Percentiles rank a stretch among this genome's conserved stretches.
These are phyloP conservation scores for Pseudogymnoascus sp. DNA, from an alignment of 2,329 filamentous ascomycete species.

Conservation along the genomic window DNA sequence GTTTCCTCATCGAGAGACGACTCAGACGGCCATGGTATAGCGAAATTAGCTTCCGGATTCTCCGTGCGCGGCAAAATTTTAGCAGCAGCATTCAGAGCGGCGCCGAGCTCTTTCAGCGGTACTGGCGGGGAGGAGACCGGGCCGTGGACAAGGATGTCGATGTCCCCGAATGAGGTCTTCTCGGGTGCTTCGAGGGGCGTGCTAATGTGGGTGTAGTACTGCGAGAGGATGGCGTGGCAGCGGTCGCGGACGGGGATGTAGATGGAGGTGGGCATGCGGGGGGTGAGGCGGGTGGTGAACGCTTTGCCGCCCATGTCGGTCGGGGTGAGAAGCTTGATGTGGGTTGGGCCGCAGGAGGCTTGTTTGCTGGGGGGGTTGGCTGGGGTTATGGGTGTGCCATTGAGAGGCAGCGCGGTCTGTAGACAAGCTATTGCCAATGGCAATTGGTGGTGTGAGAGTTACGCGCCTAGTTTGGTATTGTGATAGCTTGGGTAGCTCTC, in stretches of 20 bases:
- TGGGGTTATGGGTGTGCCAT: neutral
- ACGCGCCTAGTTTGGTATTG: neutral
- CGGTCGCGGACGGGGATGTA: slow-evolving; percentile 45
- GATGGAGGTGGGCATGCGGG: slow-evolving; percentile 52
- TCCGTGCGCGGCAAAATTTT: slow-evolving; percentile 24
- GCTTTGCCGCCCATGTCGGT: slow-evolving; percentile 59
- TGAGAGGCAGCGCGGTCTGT: neutral
- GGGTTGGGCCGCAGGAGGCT: neutral
- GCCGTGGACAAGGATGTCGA: slow-evolving; percentile 57
- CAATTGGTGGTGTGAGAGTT: neutral
- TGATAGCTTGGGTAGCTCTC: neutral
- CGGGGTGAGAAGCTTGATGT: neutral
- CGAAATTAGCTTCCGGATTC: slow-evolving; percentile 37
- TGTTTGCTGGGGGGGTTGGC: neutral
- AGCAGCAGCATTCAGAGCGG: slow-evolving; percentile 22
- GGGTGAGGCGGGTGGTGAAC: slow-evolving; percentile 50
- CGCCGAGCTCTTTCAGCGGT: neutral
- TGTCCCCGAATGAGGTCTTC: slow-evolving; percentile 61
- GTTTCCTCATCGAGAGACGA: too few species aligned
- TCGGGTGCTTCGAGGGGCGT: slow-evolving; percentile 59
- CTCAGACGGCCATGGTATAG: slow-evolving; percentile 44
- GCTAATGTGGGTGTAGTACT: slow-evolving; percentile 46
- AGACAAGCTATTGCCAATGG: neutral
- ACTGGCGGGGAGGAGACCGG: slow-evolving; percentile 15
- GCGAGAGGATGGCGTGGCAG: slow-evolving; percentile 38